A percentile compares a stretch with the other conserved stretches of the same genome.
Conservation (phyloP, 305 asterid genomes). For the Solanum hybrid region DNA sequence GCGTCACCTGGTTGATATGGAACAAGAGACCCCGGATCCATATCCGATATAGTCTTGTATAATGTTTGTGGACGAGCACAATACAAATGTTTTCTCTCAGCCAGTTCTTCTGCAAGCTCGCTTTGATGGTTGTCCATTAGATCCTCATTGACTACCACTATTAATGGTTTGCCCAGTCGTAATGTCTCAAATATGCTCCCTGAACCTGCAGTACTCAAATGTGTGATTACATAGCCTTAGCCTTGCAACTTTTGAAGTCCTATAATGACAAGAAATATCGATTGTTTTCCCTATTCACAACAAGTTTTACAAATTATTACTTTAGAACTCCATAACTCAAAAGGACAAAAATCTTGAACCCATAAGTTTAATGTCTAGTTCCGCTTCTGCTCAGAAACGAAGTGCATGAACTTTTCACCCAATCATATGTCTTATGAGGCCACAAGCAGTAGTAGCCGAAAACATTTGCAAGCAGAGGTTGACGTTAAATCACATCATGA, state of each 20-base stretch:
- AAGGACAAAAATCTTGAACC: background rate
- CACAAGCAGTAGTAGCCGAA: background rate
- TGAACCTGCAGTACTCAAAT: slow-evolving; percentile 42
- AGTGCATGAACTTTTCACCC: background rate
- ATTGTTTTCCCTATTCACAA: background rate
- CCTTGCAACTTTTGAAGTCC: background rate
- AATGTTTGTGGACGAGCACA: slow-evolving; percentile 80
- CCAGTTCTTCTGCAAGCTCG: slow-evolving; percentile 89
- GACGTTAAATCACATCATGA: background rate
- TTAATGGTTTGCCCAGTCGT: background rate
- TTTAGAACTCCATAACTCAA: background rate
- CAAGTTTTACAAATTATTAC: background rate
- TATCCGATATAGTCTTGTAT: slow-evolving; percentile 35
- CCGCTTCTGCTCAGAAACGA: background rate
- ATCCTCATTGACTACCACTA: slow-evolving; percentile 87
- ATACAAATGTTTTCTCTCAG: slow-evolving; percentile 70
- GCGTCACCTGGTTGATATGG: slow-evolving; percentile 80
- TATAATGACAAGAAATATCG: background rate
- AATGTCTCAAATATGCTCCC: slow-evolving; percentile 23
- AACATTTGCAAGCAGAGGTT: background rate
- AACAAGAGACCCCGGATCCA: slow-evolving; percentile 50
- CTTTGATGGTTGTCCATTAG: slow-evolving; percentile 96
- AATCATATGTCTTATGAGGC: background rate
- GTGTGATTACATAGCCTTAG: background rate
- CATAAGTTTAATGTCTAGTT: background rate